Evolutionary conservation across 768 basidiomycete species (phyloP), one percentile per base, ranked within the genome.

Genomic region (Lactifluus rugatus): DNA sequence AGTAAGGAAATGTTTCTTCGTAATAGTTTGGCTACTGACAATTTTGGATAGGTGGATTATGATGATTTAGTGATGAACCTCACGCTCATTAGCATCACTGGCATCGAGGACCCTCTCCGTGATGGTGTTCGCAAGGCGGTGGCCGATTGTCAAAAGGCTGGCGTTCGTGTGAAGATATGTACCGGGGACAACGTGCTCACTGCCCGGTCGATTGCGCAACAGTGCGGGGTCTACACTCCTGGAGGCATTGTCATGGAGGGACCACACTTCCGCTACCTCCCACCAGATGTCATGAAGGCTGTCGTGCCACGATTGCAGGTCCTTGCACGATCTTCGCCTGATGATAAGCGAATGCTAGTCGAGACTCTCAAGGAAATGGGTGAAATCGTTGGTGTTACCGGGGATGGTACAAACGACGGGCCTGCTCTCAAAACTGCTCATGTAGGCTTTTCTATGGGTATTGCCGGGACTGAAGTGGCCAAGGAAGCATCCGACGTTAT

Each of bases 401-500:
- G 96, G 45, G 96, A 98, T 62, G 96, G 96, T 62, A 96, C 94
- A 4, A 98, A 99, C 71, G 96, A 99, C 67, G 95, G 93, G 0
- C 94, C 93, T 31, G 94, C 94, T 7, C 80, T 98, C 61, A 96
- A 94, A 75, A 89, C 88, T 1, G 95, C 96, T 25, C 78, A 98
- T 66, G 93, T 99, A 31, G 95, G 96, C 31, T 98, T 98, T 75
- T 93, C 90, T 4, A 94, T 94, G 92, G 91, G 91, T 64, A 86
- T 93, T 63, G 84, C 93, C 28, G 96, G 96, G 10, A 99, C 96
- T 1, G 96, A 99, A 70, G 93, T 99, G 17, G 94, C 96, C 48
- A 98, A 99, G 72, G 94, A 97, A 71, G 96, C 96, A 1, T 97
- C 95, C 7, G 96, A 99, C 66, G 96, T 99, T 67, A 94, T 98